These are phyloP conservation scores for Podospora didyma DNA, from an alignment of 495 filamentous ascomycete genomes.

Conservation along the genomic window DNA sequence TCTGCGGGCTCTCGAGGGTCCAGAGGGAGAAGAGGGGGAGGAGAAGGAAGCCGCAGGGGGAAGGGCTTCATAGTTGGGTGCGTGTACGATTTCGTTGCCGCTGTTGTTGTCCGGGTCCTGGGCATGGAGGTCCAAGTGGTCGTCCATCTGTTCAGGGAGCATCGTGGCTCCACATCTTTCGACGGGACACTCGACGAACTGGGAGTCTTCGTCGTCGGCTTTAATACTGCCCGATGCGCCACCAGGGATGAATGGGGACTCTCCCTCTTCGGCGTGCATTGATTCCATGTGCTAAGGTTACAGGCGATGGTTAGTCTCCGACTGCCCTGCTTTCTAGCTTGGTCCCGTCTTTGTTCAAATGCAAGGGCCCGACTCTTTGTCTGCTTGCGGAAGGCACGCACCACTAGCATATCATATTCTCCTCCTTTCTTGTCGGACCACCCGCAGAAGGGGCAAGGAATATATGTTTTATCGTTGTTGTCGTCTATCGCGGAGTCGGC, in stretches of 20 bases:
- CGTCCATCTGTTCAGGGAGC: constrained; percentile 56
- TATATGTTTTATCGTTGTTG: constrained; percentile 1
- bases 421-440: constrained; percentile 17
- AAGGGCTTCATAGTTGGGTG: neutral
- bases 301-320: neutral
- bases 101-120: neutral
- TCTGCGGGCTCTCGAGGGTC: constrained; percentile 15
- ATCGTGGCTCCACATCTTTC: constrained; percentile 71
- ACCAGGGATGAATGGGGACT: constrained; percentile 45
- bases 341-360: no score
- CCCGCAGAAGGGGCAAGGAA: constrained; percentile 29
- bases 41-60: neutral
- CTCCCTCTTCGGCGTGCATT: constrained; percentile 47
- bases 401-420: constrained; percentile 29
- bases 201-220: constrained; percentile 52
- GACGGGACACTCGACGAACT: constrained; percentile 64
- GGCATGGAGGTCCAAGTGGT: constrained; percentile 70
- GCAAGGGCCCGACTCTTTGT: neutral
- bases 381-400: neutral
- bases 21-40: constrained; percentile 5
- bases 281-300: constrained; percentile 52
- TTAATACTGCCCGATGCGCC: constrained; percentile 17
- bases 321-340: no score
- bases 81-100: neutral
- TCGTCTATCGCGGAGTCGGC: neutral